A percentile compares a stretch with the other conserved stretches of the same genome.
Conservation (phyloP, 331 rosid species). For the Quercus lobata region DNA sequence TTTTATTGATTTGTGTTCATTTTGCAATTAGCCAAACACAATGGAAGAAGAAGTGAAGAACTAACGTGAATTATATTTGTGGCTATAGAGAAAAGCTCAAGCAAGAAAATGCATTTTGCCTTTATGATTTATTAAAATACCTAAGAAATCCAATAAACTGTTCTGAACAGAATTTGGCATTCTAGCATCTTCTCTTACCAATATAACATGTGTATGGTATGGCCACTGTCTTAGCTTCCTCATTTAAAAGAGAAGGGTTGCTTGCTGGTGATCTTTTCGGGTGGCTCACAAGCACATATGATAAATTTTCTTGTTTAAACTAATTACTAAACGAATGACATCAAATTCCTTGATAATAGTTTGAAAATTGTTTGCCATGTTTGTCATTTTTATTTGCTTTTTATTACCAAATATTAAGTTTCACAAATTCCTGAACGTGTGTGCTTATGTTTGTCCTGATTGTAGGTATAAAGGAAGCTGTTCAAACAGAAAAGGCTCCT, state of each 20-base stretch:
- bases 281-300: background rate
- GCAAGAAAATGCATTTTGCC: background rate
- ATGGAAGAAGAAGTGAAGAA: background rate
- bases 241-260: background rate
- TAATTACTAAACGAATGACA: background rate
- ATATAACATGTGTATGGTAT: background rate
- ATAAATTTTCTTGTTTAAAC: background rate
- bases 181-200: background rate
- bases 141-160: background rate
- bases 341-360: background rate
- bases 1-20: background rate
- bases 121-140: background rate
- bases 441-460: background rate
- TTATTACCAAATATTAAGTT: background rate
- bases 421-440: background rate
- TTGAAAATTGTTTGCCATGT: background rate
- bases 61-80: background rate
- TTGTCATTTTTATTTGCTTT: background rate
- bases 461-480: slow-evolving; percentile 63
- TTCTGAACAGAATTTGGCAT: background rate
- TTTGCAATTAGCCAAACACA: background rate
- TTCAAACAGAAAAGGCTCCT: slow-evolving; percentile 70
- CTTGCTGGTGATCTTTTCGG: background rate
- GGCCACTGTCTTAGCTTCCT: background rate
- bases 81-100: background rate